These are phyloP conservation scores for Stenogyne calaminthoides DNA, from an alignment of 305 asterid genomes.

Conservation along the genomic window DNA sequence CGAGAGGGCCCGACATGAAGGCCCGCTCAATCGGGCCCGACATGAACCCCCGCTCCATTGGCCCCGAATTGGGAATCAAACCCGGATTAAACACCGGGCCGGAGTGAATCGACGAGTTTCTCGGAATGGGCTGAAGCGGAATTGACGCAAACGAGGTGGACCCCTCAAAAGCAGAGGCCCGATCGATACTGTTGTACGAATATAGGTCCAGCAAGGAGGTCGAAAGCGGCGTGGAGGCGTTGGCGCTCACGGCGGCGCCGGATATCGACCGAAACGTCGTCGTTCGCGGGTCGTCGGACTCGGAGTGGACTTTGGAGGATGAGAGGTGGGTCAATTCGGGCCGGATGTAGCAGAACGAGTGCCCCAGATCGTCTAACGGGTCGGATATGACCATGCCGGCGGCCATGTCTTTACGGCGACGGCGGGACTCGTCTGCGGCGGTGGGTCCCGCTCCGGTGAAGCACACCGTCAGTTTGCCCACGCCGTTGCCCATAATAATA, in stretches of 20 bases:
- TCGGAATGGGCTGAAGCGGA: slow-evolving; percentile 85
- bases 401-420: slow-evolving; percentile 54
- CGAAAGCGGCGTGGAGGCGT: slow-evolving; percentile 92
- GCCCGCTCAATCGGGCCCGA: slow-evolving; percentile 92
- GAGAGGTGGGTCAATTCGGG: slow-evolving; percentile 60
- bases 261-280: slow-evolving; percentile 71
- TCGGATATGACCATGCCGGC: slow-evolving; percentile 57
- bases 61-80: slow-evolving; percentile 50
- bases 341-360: slow-evolving; percentile 84
- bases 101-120: slow-evolving; percentile 55
- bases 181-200: slow-evolving; percentile 57
- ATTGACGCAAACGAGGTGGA: slow-evolving; percentile 82
- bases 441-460: slow-evolving; percentile 62
- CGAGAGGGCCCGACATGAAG: slow-evolving; percentile 86
- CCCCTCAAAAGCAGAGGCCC: slow-evolving; percentile 83
- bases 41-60: slow-evolving; percentile 69
- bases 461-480: slow-evolving; percentile 78
- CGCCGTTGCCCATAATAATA: slow-evolving; percentile 83
- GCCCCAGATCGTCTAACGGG: slow-evolving; percentile 89
- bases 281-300: slow-evolving; percentile 46
- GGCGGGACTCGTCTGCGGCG: slow-evolving; percentile 43
- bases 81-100: slow-evolving; percentile 61
- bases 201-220: slow-evolving; percentile 65
- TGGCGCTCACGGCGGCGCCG: slow-evolving; percentile 94
- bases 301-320: slow-evolving; percentile 69